Base-by-base conservation (phyloP, 2,329 filamentous ascomycete species). In the Fusarium sp. region DNA sequence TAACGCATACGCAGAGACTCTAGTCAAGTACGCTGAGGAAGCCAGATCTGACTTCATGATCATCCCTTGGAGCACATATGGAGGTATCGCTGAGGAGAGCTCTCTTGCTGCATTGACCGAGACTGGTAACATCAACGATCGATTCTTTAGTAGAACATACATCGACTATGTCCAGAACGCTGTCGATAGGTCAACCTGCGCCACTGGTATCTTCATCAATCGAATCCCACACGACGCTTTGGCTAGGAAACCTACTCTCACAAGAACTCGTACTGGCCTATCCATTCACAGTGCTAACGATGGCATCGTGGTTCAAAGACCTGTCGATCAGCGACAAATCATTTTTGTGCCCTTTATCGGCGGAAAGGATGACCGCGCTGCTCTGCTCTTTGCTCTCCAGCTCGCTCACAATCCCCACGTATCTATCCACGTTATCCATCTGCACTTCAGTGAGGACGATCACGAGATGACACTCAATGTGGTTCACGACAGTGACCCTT, bases 261-360 rank as follows among this genome's bases (percentile, higher is more conserved):
- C 33, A 81, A 60, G 72, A 18, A 58, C 61, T 9, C 60, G 62
- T 13, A 75, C 71, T 4, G 73, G 71, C 4, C 28, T 75, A 4
- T 75, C 73, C 1, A 36, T 75, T 0, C 70, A 75, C n/a, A 75
- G 73, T 33, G 28, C 83, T n/a, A 88, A 91, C 54, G 80, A 87
- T 12, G 81, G 85, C 0, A 80, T 86, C 20, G 81, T 85, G 1
- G 88, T 75, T 4, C 64, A 53, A 15, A 52, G 91, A 1, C 84
- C 89, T 7, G 82, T 84, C 8, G 88, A 92, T 73, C 90, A 89
- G 64, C 89, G 88, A 36, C 93, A 97, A 76, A 93, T 95, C 76
- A 86, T 98, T 69, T 94, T 97, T 77, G 84, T 97, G 55, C 91
- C 94, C 0, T 98, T 93, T 80, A 90, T 97, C 62, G 94, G 95